Evolutionary conservation across 176 grass and related monocot genomes (phyloP).

Genomic region (Juncus effusus): DNA sequence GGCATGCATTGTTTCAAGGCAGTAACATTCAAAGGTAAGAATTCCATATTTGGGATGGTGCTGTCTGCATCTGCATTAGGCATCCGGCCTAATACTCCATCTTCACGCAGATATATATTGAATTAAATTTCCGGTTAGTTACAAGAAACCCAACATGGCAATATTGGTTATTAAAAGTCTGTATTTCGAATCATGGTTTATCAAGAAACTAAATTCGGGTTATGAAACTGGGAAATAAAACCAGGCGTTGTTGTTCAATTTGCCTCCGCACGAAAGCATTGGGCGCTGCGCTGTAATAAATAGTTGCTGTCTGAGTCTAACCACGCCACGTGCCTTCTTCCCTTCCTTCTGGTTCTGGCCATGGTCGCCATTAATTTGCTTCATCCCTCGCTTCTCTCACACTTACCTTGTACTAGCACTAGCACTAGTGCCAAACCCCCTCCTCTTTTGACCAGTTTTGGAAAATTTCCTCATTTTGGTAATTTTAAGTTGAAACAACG

Average conservation of each 20-base stretch:
- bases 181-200: no score
- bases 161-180: no score
- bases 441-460: background rate
- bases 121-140: no score
- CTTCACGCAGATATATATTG: no score
- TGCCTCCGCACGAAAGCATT: constrained; percentile 10
- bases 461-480: background rate
- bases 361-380: constrained; percentile 6
- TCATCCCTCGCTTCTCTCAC: constrained; percentile 1
- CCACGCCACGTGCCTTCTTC: background rate
- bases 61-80: no score
- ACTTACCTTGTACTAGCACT: background rate
- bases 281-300: background rate
- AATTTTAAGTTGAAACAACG: constrained; percentile 2
- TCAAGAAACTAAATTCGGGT: no score
- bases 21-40: no score
- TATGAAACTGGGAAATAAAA: no score
- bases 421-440: background rate
- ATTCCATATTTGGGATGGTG: no score
- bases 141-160: no score
- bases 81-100: no score
- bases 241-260: background rate
- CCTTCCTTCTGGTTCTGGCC: background rate
- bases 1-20: no score
- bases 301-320: background rate